Percentiles rank a stretch among this genome's conserved stretches.
Evolutionary conservation across 2,329 filamentous ascomycete species (phyloP).

Genomic region (Hymenoscyphus occultus): DNA sequence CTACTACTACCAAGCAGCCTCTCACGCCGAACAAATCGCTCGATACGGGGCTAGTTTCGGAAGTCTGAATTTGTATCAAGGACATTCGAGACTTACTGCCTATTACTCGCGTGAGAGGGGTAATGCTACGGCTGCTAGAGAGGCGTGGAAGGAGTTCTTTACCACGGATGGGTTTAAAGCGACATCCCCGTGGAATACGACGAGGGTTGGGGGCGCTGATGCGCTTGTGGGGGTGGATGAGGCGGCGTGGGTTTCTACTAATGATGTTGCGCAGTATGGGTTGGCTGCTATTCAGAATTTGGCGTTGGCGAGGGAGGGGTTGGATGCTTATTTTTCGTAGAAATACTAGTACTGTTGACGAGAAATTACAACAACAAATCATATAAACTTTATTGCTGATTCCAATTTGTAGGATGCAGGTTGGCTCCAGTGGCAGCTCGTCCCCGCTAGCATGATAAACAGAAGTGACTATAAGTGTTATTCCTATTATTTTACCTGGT

Average conservation of each 20-base stretch:
- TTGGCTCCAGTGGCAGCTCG: no score
- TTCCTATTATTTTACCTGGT: no score
- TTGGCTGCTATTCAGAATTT: constrained; percentile 55
- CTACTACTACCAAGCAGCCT: constrained; percentile 52
- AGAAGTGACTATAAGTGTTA: no score
- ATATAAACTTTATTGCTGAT: no score
- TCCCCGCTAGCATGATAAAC: no score
- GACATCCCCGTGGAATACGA: constrained; percentile 39
- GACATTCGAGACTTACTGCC: constrained; percentile 56
- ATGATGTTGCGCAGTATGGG: constrained; percentile 55
- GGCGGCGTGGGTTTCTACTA: constrained; percentile 55
- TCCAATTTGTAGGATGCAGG: no score
- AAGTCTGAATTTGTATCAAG: constrained; percentile 49
- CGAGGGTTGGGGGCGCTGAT: constrained; percentile 42
- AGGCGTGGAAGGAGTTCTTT: constrained; percentile 55
- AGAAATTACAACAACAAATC: no score
- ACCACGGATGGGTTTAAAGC: constrained; percentile 46
- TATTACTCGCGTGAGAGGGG: constrained; percentile 46
- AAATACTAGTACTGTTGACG: not conserved
- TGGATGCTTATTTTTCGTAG: not conserved
- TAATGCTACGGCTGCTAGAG: constrained; percentile 47
- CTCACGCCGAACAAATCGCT: constrained; percentile 46
- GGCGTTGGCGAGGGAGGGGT: constrained; percentile 36
- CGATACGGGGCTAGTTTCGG: constrained; percentile 52
- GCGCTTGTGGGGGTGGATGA: constrained; percentile 51